A percentile compares a stretch with the other conserved stretches of the same genome.
phyloP scores from a whole-genome alignment of 192 early-diverging fungal genomes.

The Lobulomyces angularis region DNA sequence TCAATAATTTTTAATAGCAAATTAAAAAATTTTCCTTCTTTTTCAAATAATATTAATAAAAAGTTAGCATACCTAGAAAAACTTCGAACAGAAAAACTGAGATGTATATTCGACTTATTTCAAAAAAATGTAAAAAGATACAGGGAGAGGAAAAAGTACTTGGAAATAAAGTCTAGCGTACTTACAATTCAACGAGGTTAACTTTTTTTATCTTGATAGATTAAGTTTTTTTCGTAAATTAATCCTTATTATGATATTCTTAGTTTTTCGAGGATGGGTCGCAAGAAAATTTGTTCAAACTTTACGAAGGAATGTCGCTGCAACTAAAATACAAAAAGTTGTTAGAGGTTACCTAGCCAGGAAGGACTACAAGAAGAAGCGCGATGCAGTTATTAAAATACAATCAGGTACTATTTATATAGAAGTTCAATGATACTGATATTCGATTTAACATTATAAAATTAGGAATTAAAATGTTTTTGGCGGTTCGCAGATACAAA shows the following conservation, averaged over 20 bases:
- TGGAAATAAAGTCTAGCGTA: slow-evolving; percentile 13
- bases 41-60: too few relatives aligned
- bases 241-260: too few relatives aligned
- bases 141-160: slow-evolving; percentile 49
- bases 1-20: too few relatives aligned
- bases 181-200: slow-evolving; percentile 7
- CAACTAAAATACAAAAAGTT: slow-evolving; percentile 62
- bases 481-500: slow-evolving; percentile 40
- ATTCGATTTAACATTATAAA: slow-evolving; percentile 2
- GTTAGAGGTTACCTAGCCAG: slow-evolving; percentile 51
- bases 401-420: slow-evolving; percentile 15
- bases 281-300: slow-evolving; percentile 50
- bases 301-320: slow-evolving; percentile 51
- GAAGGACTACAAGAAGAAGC: slow-evolving; percentile 19
- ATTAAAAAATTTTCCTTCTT: too few relatives aligned
- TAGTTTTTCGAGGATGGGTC: slow-evolving; percentile 46
- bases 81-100: slow-evolving; percentile 69
- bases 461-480: slow-evolving; percentile 39
- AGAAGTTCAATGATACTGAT: background rate
- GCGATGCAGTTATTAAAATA: slow-evolving; percentile 22
- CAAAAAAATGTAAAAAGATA: slow-evolving; percentile 76
- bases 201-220: slow-evolving; percentile 1
- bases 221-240: too few relatives aligned
- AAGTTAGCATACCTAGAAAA: slow-evolving; percentile 75
- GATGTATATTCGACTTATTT: slow-evolving; percentile 66